Conservation (phyloP, 2,329 filamentous ascomycete species). For the Verticillium nonalfalfae region DNA sequence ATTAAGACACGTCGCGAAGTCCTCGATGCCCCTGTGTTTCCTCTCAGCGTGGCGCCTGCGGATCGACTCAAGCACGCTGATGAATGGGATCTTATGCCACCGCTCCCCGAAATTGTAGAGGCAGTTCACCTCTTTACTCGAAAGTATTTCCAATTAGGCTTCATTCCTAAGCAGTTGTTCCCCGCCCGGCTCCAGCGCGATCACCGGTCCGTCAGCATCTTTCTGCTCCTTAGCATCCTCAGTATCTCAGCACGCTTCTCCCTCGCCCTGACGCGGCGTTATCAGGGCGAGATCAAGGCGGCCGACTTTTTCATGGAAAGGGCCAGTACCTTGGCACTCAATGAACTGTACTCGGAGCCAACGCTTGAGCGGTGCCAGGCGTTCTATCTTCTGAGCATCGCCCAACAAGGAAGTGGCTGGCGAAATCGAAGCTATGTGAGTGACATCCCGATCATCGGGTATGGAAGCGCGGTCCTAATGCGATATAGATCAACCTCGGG, state of each 20-base stretch:
- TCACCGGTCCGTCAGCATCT: conserved; percentile 42
- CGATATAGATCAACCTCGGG: conserved; percentile 44
- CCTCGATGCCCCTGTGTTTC: conserved; percentile 19
- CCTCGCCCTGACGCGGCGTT: conserved; percentile 36
- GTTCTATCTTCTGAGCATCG: conserved; percentile 52
- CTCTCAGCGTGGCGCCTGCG: conserved; percentile 4
- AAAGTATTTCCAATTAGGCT: conserved; percentile 54
- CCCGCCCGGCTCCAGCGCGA: conserved; percentile 38
- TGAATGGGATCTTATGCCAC: conserved; percentile 44
- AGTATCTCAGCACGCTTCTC: conserved; percentile 51
- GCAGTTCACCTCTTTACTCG: conserved; percentile 45
- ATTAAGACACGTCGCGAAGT: conserved; percentile 27
- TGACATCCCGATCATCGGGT: conserved; percentile 1
- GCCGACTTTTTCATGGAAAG: conserved; percentile 47
- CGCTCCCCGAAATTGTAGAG: conserved; percentile 42
- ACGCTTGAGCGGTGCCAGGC: conserved; percentile 50
- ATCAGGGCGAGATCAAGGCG: conserved; percentile 44
- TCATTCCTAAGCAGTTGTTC: conserved; percentile 49
- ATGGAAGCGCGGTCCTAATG: conserved; percentile 8
- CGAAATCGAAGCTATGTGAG: conserved; percentile 48
- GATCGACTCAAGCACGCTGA: conserved; percentile 21
- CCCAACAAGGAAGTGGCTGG: conserved; percentile 50
- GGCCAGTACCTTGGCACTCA: conserved; percentile 38
- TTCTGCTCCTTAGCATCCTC: conserved; percentile 48
- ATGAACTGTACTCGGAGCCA: conserved; percentile 45